Conservation (phyloP, 345 rosid species). For the Sisymbrium irio region DNA sequence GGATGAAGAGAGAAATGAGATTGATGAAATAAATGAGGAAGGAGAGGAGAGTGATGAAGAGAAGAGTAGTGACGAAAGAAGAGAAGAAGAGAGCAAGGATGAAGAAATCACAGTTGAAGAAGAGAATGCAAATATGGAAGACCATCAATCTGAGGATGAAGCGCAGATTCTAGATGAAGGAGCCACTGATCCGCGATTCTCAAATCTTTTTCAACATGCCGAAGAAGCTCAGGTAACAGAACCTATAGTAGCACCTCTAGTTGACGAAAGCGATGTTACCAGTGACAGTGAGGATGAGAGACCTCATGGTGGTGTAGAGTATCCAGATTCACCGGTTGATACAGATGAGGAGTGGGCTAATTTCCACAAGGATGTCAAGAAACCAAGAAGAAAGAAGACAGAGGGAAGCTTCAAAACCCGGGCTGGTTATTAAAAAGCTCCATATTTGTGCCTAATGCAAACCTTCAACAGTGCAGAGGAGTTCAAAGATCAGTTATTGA, state of each 20-base stretch:
- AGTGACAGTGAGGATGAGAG: not conserved
- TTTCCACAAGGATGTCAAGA: not conserved
- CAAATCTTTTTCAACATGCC: not conserved
- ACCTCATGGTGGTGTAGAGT: not conserved
- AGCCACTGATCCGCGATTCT: not conserved
- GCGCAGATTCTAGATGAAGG: too few relatives aligned
- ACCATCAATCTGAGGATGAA: too few relatives aligned
- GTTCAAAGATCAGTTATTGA: too few relatives aligned
- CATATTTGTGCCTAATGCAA: too few relatives aligned
- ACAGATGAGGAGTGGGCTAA: not conserved
- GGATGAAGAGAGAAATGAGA: too few relatives aligned
- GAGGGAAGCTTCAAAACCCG: not conserved
- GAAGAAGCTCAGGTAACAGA: not conserved
- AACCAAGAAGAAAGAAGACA: not conserved
- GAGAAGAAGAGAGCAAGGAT: too few relatives aligned
- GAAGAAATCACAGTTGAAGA: too few relatives aligned
- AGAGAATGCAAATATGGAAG: too few relatives aligned
- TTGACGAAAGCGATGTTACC: not conserved
- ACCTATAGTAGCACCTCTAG: accelerated
- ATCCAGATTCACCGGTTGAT: not conserved
- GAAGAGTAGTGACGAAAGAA: too few relatives aligned
- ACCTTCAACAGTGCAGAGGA: too few relatives aligned
- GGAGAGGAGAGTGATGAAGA: too few relatives aligned
- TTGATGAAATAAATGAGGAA: too few relatives aligned
- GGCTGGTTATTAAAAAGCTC: not conserved